phyloP scores from a whole-genome alignment of 2,329 filamentous ascomycete species.

The Fonsecaea pedrosoi region DNA sequence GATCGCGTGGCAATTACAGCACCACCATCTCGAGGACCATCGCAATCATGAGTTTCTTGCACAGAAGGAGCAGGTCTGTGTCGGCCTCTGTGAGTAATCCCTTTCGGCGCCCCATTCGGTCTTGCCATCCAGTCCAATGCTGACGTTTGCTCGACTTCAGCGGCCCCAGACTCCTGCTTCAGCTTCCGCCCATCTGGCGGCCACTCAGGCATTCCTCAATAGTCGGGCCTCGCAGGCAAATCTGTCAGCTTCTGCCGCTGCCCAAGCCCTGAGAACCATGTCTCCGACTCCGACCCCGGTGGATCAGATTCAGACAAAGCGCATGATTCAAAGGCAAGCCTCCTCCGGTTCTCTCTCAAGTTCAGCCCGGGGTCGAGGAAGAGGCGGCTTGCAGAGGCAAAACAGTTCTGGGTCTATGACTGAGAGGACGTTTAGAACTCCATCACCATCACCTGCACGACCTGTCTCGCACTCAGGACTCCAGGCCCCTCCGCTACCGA shows the following conservation, averaged over 20 bases:
- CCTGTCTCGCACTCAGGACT: conserved; percentile 51
- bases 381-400: conserved; percentile 64
- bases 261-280: conserved; percentile 80
- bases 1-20: conserved; percentile 9
- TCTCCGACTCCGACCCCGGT: conserved; percentile 80
- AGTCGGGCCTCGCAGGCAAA: conserved; percentile 68
- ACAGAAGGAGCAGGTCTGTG: conserved; percentile 46
- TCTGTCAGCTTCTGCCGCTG: conserved; percentile 83
- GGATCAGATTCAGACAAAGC: conserved; percentile 84
- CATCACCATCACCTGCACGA: conserved; percentile 62
- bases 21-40: neutral
- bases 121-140: conserved; percentile 21
- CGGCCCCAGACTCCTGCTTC: conserved; percentile 70
- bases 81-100: conserved; percentile 39
- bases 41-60: conserved; percentile 41
- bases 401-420: conserved; percentile 83
- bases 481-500: conserved; percentile 74
- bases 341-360: conserved; percentile 42
- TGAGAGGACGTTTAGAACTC: conserved; percentile 83
- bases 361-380: conserved; percentile 41
- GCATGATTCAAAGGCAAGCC: conserved; percentile 72
- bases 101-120: conserved; percentile 20
- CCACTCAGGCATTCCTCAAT: conserved; percentile 78
- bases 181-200: conserved; percentile 77
- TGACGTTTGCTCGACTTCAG: conserved; percentile 30